Evolutionary conservation across 2,329 filamentous ascomycete species (phyloP).

Genomic region (Pestalotiopsis fici): DNA sequence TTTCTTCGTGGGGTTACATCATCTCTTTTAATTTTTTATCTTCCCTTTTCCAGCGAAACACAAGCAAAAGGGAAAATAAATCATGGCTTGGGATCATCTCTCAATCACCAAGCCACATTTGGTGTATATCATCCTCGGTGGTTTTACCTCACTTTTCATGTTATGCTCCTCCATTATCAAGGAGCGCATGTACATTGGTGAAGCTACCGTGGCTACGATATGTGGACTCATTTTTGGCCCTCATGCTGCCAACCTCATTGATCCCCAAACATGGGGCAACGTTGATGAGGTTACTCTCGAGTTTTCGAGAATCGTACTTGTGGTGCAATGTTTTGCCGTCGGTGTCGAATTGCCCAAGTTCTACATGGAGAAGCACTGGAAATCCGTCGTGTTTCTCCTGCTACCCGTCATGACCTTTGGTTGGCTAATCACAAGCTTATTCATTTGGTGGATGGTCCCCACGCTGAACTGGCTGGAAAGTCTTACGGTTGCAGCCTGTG

Average conservation of each 20-base stretch:
- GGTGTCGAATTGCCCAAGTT: conserved; percentile 87
- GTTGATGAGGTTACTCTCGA: conserved; percentile 86
- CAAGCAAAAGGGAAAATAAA: conserved; percentile 6
- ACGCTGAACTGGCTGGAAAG: conserved; percentile 86
- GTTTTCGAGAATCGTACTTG: conserved; percentile 85
- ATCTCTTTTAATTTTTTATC: not conserved
- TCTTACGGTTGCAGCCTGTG: conserved; percentile 84
- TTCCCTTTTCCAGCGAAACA: not conserved
- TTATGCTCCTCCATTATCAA: conserved; percentile 97
- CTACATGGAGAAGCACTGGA: conserved; percentile 99
- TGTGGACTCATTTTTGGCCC: conserved; percentile 89
- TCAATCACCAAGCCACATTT: conserved; percentile 91
- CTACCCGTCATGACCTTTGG: conserved; percentile 97
- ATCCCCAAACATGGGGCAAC: conserved; percentile 77
- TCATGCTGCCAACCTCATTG: conserved; percentile 78
- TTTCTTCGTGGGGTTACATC: not conserved
- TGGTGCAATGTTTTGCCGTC: conserved; percentile 90
- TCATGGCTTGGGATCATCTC: conserved; percentile 79
- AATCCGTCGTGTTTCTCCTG: conserved; percentile 82
- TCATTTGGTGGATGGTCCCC: conserved; percentile 89
- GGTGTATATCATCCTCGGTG: conserved; percentile 97
- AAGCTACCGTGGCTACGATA: conserved; percentile 90
- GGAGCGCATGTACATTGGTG: conserved; percentile 97
- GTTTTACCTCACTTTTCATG: conserved; percentile 98
- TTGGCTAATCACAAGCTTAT: conserved; percentile 88